Base-by-base conservation (phyloP, 1,139 yeast genomes). In the Yamadazyma songkhlaensis region DNA sequence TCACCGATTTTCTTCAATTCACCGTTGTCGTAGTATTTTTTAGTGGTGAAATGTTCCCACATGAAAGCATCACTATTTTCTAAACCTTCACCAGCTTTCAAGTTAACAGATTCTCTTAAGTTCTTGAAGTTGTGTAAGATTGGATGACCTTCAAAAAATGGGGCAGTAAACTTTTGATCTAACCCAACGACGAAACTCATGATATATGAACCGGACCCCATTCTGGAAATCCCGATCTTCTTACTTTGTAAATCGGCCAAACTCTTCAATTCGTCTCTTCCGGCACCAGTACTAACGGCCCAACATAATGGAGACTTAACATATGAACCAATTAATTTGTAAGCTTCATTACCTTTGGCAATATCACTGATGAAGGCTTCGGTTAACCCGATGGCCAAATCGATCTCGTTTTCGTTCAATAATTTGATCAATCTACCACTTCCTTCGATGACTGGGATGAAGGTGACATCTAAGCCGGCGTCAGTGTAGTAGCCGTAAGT, bases 11-110 rank as follows among this genome's bases (percentile, higher is more conserved):
- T 71, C 59, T 84, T 86, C 62, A 89, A 81, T 52, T 88, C 96
- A 11, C 78, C 74, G 41, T 64, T 74, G 53, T 87, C 96, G 56
- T 85, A 87, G 63, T 86, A 89, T 57, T 77, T 81, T 55, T 88
- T 89, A 32, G 90, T 79, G 5, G 97, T 89, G 65, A 88, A 89
- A 57, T 85, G 77, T 54, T 89, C 97, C 97, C 97, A 89, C 95
- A 89, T 85, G 60, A 89, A 89, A 1, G 94, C 95, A 56, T 89
- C 97, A 34, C 84, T 72, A 15, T 69, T 59, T 8, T 31, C 38
- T 25, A 37, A 37, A 14, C 25, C 48, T 17, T 31, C 20, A 1
- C 25, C 29, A 9, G 63, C 71, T 42, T 63, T 64, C 46, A 64
- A 63, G 59, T 87, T 87, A 29, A 88, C 97, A 2, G 90, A 81